phyloP scores from a whole-genome alignment of 495 filamentous ascomycete genomes.

The Friedmanniomyces simplex region DNA sequence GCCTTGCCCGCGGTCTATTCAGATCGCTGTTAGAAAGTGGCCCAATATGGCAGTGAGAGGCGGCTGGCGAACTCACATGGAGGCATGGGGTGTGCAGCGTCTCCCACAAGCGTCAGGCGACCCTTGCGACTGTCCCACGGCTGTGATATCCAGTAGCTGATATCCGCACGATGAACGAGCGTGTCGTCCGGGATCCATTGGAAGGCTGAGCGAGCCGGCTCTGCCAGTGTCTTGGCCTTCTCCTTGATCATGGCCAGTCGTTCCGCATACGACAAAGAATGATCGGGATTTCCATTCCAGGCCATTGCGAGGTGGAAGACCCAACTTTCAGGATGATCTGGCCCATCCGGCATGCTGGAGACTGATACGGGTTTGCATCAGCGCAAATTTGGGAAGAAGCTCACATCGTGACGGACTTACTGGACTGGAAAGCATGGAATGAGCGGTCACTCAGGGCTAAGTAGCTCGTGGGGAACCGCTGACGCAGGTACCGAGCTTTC shows the following conservation, averaged over 20 bases:
- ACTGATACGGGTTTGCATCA: slow-evolving; percentile 11
- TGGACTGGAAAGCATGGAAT: slow-evolving; percentile 1
- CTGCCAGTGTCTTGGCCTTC: slow-evolving; percentile 25
- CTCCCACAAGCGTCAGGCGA: slow-evolving; percentile 44
- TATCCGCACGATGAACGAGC: slow-evolving; percentile 29
- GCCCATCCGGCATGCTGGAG: slow-evolving; percentile 22
- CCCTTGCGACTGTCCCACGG: slow-evolving; percentile 41
- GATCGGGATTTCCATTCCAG: slow-evolving; percentile 25
- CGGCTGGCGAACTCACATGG: slow-evolving; percentile 19
- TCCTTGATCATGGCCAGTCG: slow-evolving; percentile 35
- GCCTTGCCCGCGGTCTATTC: slow-evolving; percentile 43
- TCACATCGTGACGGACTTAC: neutral
- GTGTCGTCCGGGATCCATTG: slow-evolving; percentile 38
- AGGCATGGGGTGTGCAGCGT: slow-evolving; percentile 54
- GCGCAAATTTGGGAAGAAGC: too few relatives aligned
- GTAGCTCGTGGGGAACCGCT: neutral
- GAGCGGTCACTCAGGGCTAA: neutral
- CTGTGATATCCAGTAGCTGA: slow-evolving; percentile 35
- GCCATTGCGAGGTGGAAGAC: slow-evolving; percentile 31
- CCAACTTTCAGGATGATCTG: slow-evolving; percentile 32
- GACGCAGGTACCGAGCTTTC: slow-evolving; percentile 26
- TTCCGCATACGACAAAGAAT: slow-evolving; percentile 17
- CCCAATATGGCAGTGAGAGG: too few relatives aligned
- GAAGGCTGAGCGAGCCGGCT: slow-evolving; percentile 35
- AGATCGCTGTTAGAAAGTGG: neutral